Evolutionary conservation across 441 rosid species (phyloP).

Genomic region (Gossypium gossypioides): DNA sequence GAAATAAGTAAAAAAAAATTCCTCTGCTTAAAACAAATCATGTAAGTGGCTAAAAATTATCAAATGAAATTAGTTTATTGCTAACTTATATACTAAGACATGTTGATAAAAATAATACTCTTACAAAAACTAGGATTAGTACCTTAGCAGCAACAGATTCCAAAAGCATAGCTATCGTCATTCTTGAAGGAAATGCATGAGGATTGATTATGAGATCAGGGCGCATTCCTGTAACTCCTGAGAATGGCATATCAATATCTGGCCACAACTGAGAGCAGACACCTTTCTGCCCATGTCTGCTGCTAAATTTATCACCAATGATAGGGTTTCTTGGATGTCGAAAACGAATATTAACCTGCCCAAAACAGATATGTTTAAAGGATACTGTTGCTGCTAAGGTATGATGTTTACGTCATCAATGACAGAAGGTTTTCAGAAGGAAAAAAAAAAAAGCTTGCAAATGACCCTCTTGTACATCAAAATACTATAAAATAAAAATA

Average conservation of each 20-base stretch:
- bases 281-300: conserved; percentile 99
- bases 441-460: neutral
- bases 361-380: conserved; percentile 2
- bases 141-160: conserved; percentile 98
- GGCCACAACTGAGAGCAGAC: conserved; percentile 98
- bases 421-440: neutral
- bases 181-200: conserved; percentile 97
- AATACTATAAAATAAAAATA: neutral
- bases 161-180: conserved; percentile 96
- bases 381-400: neutral
- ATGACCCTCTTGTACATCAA: neutral
- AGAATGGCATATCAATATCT: conserved; percentile 92
- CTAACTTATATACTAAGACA: neutral
- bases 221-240: conserved; percentile 89
- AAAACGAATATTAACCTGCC: conserved; percentile 72
- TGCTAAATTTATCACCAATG: conserved; percentile 96
- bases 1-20: neutral
- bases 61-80: neutral
- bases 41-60: neutral
- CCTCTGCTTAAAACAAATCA: neutral
- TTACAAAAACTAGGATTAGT: neutral
- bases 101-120: neutral
- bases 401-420: neutral
- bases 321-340: conserved; percentile 89
- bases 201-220: conserved; percentile 98